These are phyloP conservation scores for Trypanosomatidae sp. DNA, from an alignment of 208 protist species.

Conservation along the genomic window DNA sequence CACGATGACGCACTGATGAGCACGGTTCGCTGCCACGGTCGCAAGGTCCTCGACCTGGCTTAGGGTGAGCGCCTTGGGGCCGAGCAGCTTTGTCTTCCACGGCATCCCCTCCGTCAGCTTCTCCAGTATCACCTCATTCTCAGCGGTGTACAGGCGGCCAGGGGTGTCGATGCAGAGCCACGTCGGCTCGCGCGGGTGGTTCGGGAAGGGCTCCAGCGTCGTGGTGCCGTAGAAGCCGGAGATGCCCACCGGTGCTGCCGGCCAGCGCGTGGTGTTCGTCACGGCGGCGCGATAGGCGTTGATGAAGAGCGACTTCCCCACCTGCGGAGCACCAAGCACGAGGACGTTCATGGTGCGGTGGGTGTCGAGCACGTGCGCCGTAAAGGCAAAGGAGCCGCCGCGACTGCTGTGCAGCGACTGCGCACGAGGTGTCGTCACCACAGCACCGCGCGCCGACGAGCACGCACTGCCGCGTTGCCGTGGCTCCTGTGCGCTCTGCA, in stretches of 20 bases:
- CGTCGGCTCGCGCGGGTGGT: slow-evolving; percentile 57
- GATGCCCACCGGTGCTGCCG: slow-evolving; percentile 67
- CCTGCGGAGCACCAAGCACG: slow-evolving; percentile 70
- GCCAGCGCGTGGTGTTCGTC: slow-evolving; percentile 67
- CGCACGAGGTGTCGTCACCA: not conserved
- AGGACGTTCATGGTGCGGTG: slow-evolving; percentile 60
- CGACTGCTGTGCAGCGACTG: slow-evolving; percentile 20
- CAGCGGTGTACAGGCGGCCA: slow-evolving; percentile 54
- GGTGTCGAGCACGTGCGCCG: slow-evolving; percentile 11
- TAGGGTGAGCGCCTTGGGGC: slow-evolving; percentile 32
- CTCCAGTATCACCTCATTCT: slow-evolving; percentile 37
- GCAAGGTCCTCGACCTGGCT: slow-evolving; percentile 40
- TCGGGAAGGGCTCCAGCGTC: slow-evolving; percentile 66
- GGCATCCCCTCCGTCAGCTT: slow-evolving; percentile 62
- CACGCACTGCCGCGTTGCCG: not conserved
- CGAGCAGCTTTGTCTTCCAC: slow-evolving; percentile 65
- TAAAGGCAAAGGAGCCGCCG: slow-evolving; percentile 29
- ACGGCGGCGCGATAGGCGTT: slow-evolving; percentile 69
- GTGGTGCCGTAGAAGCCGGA: slow-evolving; percentile 83
- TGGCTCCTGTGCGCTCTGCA: slow-evolving; percentile 10
- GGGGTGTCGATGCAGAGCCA: slow-evolving; percentile 87
- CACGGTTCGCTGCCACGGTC: slow-evolving; percentile 48
- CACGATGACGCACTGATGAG: slow-evolving; percentile 76
- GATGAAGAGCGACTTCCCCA: slow-evolving; percentile 82
- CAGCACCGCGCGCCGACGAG: too few species aligned